Base-by-base conservation (phyloP, 306 rosid species). In the Fragaria nilgerrensis region DNA sequence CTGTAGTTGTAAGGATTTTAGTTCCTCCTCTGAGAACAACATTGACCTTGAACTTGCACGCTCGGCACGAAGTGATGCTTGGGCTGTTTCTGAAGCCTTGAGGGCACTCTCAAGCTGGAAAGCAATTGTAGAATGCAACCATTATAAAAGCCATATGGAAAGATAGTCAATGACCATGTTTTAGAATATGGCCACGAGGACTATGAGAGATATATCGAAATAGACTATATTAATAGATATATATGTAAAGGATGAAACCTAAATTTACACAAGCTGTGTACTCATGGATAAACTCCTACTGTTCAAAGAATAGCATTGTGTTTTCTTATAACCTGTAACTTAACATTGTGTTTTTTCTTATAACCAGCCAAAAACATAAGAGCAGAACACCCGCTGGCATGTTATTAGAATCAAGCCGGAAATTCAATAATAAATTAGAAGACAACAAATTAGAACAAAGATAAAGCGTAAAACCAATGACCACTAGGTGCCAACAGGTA, bases 1-100 rank as follows among this genome's bases (percentile, higher is more conserved):
- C 97, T 95, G 97, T 73, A 92, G 92, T 77, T 90, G 97, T 83
- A 95, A 82, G 23, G 99, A 87, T 82, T 92, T 92, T 80, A 95
- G 88, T 80, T 95, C 97, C 55, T 92, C 99, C 83, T 92, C 97
- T 1, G 97, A 75, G 78, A 89, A 92, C 89, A 95, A 77, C 68
- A 85, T 72, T 23, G 96, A 83, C 85, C 84, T 92, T 72, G 96
- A 87, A 80, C 83, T 95, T 77, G 88, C 83, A 83, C 91, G 92
- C 83, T 90, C 96, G 68, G 96, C 82, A 79, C 86, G 87, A 41
- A 95, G 89, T 50, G 94, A 86, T 66, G 91, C 84, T 79, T 90
- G 91, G 2, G 97, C 93, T 78, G 87, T 82, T 78, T 95, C 97
- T 56, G 86, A 84, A 53, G 96, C 89, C 88, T 92, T 92, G 71